Evolutionary conservation across 805 yeast genomes (phyloP).

Genomic region (Pichia cephalocereana): DNA sequence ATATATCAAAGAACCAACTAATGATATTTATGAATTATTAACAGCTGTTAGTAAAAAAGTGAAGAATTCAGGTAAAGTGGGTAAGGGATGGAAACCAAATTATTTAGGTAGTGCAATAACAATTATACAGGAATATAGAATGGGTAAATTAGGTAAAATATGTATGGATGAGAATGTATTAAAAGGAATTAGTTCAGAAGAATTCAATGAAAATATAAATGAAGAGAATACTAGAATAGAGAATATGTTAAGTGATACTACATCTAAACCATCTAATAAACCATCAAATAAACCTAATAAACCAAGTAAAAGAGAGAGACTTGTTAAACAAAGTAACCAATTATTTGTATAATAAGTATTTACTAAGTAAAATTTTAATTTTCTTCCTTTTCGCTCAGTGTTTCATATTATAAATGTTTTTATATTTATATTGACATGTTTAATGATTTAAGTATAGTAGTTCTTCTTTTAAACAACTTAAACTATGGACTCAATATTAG

Average conservation of each 20-base stretch:
- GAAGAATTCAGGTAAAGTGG: constrained; percentile 15
- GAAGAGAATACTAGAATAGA: constrained; percentile 12
- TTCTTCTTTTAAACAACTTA: too few species aligned
- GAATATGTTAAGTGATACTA: too few species aligned
- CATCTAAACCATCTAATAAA: too few species aligned
- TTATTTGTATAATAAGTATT: background rate
- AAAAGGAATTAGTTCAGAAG: constrained; percentile 1
- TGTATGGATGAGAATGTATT: constrained; percentile 21
- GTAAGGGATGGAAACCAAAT: constrained; percentile 31
- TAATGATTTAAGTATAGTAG: background rate
- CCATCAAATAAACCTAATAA: background rate
- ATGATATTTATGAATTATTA: constrained; percentile 53
- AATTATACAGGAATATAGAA: constrained; percentile 55
- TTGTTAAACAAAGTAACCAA: constrained; percentile 2
- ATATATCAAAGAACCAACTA: constrained; percentile 59
- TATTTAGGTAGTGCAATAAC: constrained; percentile 54
- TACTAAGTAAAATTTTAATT: too few species aligned
- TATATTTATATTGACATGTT: background rate
- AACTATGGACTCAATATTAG: constrained; percentile 77
- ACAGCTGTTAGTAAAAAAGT: constrained; percentile 35
- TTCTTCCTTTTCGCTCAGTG: too few species aligned
- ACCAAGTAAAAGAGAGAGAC: background rate
- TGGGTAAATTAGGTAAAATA: constrained; percentile 36
- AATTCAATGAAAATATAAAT: constrained; percentile 4
- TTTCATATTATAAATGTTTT: background rate